A percentile compares a stretch with the other conserved stretches of the same genome.
These are phyloP conservation scores for Wickerhamiella infanticola DNA, from an alignment of 1,139 yeast species.

Conservation along the genomic window DNA sequence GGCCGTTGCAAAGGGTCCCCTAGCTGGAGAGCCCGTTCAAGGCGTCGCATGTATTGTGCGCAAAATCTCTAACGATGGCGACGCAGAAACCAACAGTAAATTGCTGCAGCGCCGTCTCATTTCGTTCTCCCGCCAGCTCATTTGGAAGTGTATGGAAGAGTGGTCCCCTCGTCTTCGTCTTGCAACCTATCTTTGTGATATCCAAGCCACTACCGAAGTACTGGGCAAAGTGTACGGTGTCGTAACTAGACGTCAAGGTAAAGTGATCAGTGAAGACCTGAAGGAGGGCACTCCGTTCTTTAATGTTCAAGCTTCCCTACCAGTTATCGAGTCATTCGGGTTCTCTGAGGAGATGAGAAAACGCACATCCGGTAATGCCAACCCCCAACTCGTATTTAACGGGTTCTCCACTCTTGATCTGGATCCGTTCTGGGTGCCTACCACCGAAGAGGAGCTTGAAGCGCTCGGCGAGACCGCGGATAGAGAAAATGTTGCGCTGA, in stretches of 20 bases:
- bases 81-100: background rate
- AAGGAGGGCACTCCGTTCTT: constrained; percentile 97
- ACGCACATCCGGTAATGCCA: constrained; percentile 91
- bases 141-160: constrained; percentile 51
- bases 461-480: constrained; percentile 89
- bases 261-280: constrained; percentile 80
- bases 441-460: constrained; percentile 90
- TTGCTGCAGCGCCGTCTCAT: constrained; percentile 39
- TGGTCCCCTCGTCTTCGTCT: constrained; percentile 83
- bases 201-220: constrained; percentile 89
- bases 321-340: constrained; percentile 94
- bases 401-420: constrained; percentile 78
- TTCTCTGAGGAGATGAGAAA: constrained; percentile 90
- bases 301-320: constrained; percentile 69
- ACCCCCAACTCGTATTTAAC: constrained; percentile 82
- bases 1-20: constrained; percentile 73
- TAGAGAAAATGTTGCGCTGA: constrained; percentile 75
- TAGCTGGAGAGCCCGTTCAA: constrained; percentile 75
- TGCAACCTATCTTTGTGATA: constrained; percentile 89
- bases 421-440: constrained; percentile 99
- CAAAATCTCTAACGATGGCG: background rate
- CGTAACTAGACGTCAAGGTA: constrained; percentile 76
- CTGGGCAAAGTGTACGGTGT: constrained; percentile 92
- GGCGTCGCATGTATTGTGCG: constrained; percentile 34
- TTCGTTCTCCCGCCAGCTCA: constrained; percentile 54